Conservation (phyloP, 805 yeast genomes). For the Ogataea chonburiensis region DNA sequence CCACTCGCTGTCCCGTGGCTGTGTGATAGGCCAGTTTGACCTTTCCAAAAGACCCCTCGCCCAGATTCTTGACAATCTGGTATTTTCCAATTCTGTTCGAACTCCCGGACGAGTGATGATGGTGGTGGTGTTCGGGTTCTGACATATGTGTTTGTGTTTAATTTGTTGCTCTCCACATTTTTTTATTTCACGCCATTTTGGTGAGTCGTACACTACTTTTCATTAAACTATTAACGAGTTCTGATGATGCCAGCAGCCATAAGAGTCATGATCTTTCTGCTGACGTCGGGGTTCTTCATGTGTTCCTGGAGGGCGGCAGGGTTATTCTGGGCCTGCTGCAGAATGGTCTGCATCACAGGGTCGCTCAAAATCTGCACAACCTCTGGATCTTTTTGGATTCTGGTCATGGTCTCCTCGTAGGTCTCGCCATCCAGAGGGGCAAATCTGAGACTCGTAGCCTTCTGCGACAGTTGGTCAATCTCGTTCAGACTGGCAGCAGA, state of each 20-base stretch:
- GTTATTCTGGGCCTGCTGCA: constrained; percentile 89
- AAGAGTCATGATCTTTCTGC: constrained; percentile 80
- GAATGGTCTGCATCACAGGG: constrained; percentile 93
- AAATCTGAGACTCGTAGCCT: constrained; percentile 79
- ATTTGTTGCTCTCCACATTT: constrained; percentile 11
- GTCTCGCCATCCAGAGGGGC: constrained; percentile 84
- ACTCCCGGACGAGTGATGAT: constrained; percentile 22
- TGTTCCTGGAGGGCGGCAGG: constrained; percentile 98
- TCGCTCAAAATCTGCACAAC: constrained; percentile 84
- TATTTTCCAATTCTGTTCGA: constrained; percentile 75
- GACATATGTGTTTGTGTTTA: constrained; percentile 11
- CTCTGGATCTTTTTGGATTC: constrained; percentile 93
- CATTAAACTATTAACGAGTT: constrained; percentile 52
- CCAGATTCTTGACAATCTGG: constrained; percentile 87
- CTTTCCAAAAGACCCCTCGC: constrained; percentile 96
- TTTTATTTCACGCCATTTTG: background rate
- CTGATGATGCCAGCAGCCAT: constrained; percentile 97
- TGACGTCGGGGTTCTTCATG: constrained; percentile 93
- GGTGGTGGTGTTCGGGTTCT: constrained; percentile 20
- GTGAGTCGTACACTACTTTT: constrained; percentile 8
- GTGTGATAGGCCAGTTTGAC: constrained; percentile 89
- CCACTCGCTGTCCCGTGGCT: constrained; percentile 89
- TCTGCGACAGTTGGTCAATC: constrained; percentile 76
- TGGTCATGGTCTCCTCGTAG: constrained; percentile 88
- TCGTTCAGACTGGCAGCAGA: constrained; percentile 60